Evolutionary conservation across 1,284 basidiomycete species (phyloP), one percentile per base, ranked within the genome.

Genomic region (Puccinia coronata): DNA sequence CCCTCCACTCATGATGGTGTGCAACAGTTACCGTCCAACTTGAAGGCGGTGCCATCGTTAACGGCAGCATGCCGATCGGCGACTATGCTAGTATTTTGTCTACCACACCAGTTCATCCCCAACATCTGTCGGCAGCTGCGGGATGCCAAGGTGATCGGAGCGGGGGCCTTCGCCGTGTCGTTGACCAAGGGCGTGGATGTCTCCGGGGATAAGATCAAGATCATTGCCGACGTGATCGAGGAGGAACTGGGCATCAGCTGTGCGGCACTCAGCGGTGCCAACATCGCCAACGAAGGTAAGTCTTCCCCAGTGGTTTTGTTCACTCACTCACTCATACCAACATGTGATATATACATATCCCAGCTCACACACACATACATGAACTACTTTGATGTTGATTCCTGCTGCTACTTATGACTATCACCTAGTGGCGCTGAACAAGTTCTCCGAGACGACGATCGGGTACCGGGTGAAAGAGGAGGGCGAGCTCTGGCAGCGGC

Each of bases 171-270:
- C 41, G 82, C 65, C 31, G 51, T 82, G 55, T 78, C 81, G 23
- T 63, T 61, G 41, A 53, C 59, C 1, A 69, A 85, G 86, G 89
- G 89, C 80, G 88, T 89, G 47, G 88, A 89, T 77, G 88, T 89
- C 55, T 85, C 88, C 75, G 87, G 87, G 28, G 87, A 87, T 80
- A 86, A 89, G 79, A 90, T 90, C 82, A 86, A 87, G 80, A 89
- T 90, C 78, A 90, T 90, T 84, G 88, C 89, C 20, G 87, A 88
- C 82, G 86, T 90, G 43, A 90, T 90, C 83, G 87, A 89, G 84
- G 85, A 87, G 47, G 86, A 88, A 82, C 86, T 90, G 51, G 87
- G 87, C 20, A 87, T 88, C 47, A 87, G 87, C 12, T 89, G 88
- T 83, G 88, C 88, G 0, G 89, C 89, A 1, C 84, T 90, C 3